These are phyloP conservation scores for Cladophialophora bantiana DNA, from an alignment of 2,329 filamentous ascomycete species.

Conservation along the genomic window DNA sequence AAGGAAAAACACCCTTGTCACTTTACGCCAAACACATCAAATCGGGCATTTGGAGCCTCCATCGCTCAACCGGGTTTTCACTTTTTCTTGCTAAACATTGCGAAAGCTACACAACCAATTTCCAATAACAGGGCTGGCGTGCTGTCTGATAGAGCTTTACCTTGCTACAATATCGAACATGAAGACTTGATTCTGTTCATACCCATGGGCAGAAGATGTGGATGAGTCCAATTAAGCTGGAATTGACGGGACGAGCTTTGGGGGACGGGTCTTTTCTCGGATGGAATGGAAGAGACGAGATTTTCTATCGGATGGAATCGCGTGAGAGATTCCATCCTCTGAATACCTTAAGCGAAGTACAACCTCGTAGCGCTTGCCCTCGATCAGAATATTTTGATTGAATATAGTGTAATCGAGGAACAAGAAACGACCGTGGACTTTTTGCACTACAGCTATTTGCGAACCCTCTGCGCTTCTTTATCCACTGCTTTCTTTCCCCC, in stretches of 20 bases:
- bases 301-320: not conserved
- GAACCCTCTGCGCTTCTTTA: not conserved
- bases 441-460: not conserved
- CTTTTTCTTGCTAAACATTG: constrained; percentile 7
- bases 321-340: not conserved
- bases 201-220: constrained; percentile 17
- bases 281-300: constrained; percentile 5
- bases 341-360: not conserved
- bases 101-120: constrained; percentile 9
- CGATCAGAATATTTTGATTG: constrained; percentile 9
- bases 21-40: not conserved
- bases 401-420: constrained; percentile 5
- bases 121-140: not conserved
- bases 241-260: constrained; percentile 20
- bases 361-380: not conserved
- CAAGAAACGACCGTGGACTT: not conserved
- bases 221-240: constrained; percentile 11
- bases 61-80: constrained; percentile 1
- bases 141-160: not conserved
- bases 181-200: constrained; percentile 18
- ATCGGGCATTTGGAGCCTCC: constrained; percentile 8
- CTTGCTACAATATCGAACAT: constrained; percentile 15
- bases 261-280: not conserved
- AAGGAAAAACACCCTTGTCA: constrained; percentile 2
- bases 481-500: too few relatives aligned